Conservation (phyloP, 805 yeast genomes). For the Suhomyces canberraensis region DNA sequence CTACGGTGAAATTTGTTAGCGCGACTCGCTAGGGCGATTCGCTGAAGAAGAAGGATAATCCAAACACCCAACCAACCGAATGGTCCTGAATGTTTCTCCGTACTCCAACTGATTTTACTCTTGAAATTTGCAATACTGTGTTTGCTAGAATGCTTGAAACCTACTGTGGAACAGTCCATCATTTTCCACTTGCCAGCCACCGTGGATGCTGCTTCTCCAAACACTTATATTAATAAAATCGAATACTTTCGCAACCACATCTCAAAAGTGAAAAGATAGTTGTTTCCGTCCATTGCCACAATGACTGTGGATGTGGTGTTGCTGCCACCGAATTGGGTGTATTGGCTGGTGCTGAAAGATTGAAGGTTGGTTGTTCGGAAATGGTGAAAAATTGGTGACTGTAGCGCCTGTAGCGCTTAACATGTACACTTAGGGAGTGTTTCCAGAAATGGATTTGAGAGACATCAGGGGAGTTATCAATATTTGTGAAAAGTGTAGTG, state of each 20-base stretch:
- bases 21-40: too few relatives aligned
- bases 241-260: slow-evolving; percentile 70
- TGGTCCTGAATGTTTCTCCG: slow-evolving; percentile 81
- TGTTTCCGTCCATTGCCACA: slow-evolving; percentile 72
- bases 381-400: slow-evolving; percentile 81
- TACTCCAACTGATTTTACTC: slow-evolving; percentile 69
- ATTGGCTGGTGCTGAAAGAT: slow-evolving; percentile 82
- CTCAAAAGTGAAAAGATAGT: slow-evolving; percentile 68
- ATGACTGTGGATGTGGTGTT: slow-evolving; percentile 81
- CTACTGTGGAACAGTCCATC: slow-evolving; percentile 69
- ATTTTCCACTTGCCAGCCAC: slow-evolving; percentile 81
- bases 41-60: slow-evolving; percentile 81
- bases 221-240: slow-evolving; percentile 75
- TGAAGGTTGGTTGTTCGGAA: slow-evolving; percentile 79
- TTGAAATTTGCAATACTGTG: slow-evolving; percentile 79
- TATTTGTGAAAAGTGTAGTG: slow-evolving; percentile 72
- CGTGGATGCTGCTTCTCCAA: slow-evolving; percentile 73
- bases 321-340: slow-evolving; percentile 78
- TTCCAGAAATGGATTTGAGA: slow-evolving; percentile 70
- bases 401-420: slow-evolving; percentile 71
- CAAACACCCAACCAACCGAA: slow-evolving; percentile 54
- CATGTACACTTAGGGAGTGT: slow-evolving; percentile 73
- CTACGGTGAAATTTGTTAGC: too few relatives aligned
- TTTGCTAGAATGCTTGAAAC: slow-evolving; percentile 72
- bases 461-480: slow-evolving; percentile 65